These are phyloP conservation scores for Xylaria venustula DNA, from an alignment of 495 filamentous ascomycete genomes.

Conservation along the genomic window DNA sequence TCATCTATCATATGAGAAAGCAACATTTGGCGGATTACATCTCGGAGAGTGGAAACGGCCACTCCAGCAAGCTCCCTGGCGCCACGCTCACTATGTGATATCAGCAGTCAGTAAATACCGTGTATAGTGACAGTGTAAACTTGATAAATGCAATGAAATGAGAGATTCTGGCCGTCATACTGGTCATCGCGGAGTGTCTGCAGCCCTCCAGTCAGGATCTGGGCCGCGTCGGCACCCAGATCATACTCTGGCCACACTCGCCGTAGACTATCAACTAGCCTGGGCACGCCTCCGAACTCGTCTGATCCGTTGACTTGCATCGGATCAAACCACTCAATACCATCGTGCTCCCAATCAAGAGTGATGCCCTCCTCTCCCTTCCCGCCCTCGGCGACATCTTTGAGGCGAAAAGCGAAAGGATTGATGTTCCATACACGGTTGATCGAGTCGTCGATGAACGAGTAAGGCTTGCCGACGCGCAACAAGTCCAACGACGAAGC, in stretches of 20 bases:
- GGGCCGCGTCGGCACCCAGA: conserved; percentile 38
- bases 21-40: conserved; percentile 33
- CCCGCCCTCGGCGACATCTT: conserved; percentile 31
- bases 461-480: conserved; percentile 58
- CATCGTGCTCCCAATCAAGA: conserved; percentile 64
- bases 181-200: conserved; percentile 50
- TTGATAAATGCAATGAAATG: not conserved
- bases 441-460: conserved; percentile 52
- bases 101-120: not conserved
- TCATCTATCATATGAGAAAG: conserved; percentile 22
- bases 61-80: conserved; percentile 53
- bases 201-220: conserved; percentile 45
- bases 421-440: conserved; percentile 61
- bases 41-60: conserved; percentile 47
- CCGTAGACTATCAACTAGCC: conserved; percentile 52
- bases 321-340: conserved; percentile 57
- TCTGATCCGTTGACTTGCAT: conserved; percentile 38
- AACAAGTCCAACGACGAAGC: conserved; percentile 45
- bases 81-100: conserved; percentile 29
- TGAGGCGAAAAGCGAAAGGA: conserved; percentile 60
- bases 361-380: conserved; percentile 43
- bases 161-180: conserved; percentile 29
- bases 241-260: conserved; percentile 57
- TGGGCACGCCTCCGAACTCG: conserved; percentile 52
- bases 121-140: not conserved